Evolutionary conservation across 139 green algal species (phyloP).

Genomic region (Chara braunii): DNA sequence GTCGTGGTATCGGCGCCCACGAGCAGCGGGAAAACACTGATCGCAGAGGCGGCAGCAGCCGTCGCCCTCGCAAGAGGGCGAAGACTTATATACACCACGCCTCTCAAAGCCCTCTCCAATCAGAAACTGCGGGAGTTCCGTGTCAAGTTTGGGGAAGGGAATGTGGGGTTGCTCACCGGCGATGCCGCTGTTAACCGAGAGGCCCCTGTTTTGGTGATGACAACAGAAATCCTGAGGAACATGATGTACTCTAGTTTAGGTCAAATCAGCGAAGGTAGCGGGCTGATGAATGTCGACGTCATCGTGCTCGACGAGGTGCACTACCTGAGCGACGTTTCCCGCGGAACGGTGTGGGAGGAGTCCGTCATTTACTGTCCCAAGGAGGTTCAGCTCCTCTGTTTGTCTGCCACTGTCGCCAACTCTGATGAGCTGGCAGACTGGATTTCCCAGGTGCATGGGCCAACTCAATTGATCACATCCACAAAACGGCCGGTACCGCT

Average conservation of each 20-base stretch:
- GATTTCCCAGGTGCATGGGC: constrained; percentile 65
- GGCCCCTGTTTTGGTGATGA: constrained; percentile 89
- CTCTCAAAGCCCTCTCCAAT: constrained; percentile 78
- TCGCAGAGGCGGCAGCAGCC: constrained; percentile 80
- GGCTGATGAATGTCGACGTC: constrained; percentile 73
- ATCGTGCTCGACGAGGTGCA: constrained; percentile 93
- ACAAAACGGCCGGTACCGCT: constrained; percentile 82
- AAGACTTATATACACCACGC: constrained; percentile 82
- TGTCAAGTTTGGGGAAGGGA: constrained; percentile 44
- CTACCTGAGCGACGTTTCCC: constrained; percentile 67
- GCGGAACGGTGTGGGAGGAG: constrained; percentile 94
- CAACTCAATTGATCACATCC: constrained; percentile 62
- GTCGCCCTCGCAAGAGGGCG: constrained; percentile 61
- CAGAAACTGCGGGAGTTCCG: constrained; percentile 77
- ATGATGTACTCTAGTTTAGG: constrained; percentile 73
- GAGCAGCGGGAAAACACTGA: constrained; percentile 91
- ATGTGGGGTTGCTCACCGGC: constrained; percentile 80
- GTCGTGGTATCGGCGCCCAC: constrained; percentile 91
- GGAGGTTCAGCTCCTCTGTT: constrained; percentile 77
- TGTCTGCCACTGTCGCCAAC: constrained; percentile 93
- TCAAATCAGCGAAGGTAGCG: constrained; percentile 31
- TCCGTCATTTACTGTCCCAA: constrained; percentile 86
- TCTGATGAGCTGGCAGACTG: constrained; percentile 82
- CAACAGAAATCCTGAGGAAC: constrained; percentile 96
- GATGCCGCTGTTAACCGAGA: constrained; percentile 82